Evolutionary conservation across 441 rosid genomes (phyloP), one percentile per base, ranked within the genome.

Genomic region (Croton setiger): DNA sequence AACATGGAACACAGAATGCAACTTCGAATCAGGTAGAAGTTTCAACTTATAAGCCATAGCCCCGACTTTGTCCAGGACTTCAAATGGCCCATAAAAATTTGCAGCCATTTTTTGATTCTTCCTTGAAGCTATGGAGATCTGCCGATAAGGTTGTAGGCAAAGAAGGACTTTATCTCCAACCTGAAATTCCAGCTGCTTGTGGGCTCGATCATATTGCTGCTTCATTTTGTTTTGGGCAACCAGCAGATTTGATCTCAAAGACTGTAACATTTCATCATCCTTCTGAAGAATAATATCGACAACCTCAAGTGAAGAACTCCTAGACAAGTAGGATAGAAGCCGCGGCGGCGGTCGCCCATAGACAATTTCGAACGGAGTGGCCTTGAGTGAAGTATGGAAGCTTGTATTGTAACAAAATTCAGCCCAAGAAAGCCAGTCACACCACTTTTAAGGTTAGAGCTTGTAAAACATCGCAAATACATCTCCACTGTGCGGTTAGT

Each of bases 11-110:
- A 41, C 21, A 1, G 52, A 39, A 37, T 61, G 48, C 1, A 70
- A 18, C 8, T 13, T 18, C 3, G 52, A n/a, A 1, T 18, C 7
- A 0, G 15, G 11, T 1, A 60, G 60, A 2, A 69, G 18, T 0
- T 20, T 3, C 15, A 49, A 20, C 10, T 21, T 37, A 8, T 70
- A 70, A 9, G 67, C 73, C 9, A 70, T 58, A 1, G 12, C 1
- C 18, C 51, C 66, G 8, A 20, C 9, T 1, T n/a, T 15, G 37
- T 36, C 12, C 35, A 52, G 5, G 3, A 69, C 10, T 1, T 7
- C 3, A n/a, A 8, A 69, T 17, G 73, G 60, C 0, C 66, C 66
- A 48, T 33, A 69, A 1, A 18, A 69, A 3, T 65, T 23, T 4
- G 39, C 4, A 10, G 14, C 9, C 4, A 31, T 20, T 14, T 27